Conservation (phyloP, 2,329 filamentous ascomycete species). For the Cadophora sp. region DNA sequence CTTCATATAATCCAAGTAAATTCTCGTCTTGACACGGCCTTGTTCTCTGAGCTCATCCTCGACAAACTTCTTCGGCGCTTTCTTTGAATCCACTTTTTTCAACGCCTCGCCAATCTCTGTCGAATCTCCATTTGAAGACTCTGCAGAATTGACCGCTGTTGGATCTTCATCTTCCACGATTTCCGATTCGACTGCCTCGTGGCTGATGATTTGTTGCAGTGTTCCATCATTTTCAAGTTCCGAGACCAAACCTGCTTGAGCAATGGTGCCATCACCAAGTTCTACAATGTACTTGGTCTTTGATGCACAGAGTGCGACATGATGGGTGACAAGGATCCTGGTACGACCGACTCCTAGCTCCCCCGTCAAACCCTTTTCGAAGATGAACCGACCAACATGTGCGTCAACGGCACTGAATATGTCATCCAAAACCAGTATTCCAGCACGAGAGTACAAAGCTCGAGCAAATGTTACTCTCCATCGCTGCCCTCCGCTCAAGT, state of each 20-base stretch:
- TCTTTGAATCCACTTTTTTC: constrained; percentile 58
- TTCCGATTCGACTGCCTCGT: constrained; percentile 57
- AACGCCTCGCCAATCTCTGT: constrained; percentile 50
- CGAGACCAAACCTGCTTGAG: constrained; percentile 68
- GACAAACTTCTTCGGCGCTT: constrained; percentile 71
- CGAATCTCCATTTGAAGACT: constrained; percentile 51
- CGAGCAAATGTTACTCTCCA: constrained; percentile 83
- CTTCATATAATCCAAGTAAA: constrained; percentile 73
- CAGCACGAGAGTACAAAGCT: constrained; percentile 79
- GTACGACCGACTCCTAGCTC: constrained; percentile 74
- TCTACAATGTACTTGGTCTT: constrained; percentile 78
- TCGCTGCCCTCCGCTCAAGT: constrained; percentile 82
- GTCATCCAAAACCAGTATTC: constrained; percentile 80
- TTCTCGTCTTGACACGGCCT: constrained; percentile 69
- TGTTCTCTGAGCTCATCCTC: constrained; percentile 77
- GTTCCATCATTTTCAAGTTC: constrained; percentile 67
- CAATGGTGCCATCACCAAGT: constrained; percentile 70
- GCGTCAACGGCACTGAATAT: constrained; percentile 84
- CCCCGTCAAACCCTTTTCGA: constrained; percentile 76
- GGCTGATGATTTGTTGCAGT: constrained; percentile 62
- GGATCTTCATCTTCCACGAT: constrained; percentile 56
- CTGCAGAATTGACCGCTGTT: constrained; percentile 63
- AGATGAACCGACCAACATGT: constrained; percentile 80
- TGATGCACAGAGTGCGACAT: constrained; percentile 73
- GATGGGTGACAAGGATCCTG: constrained; percentile 81